Percentiles rank a stretch among this genome's conserved stretches.
phyloP scores from a whole-genome alignment of 176 grass and related monocot genomes.

The Phragmites australis region DNA sequence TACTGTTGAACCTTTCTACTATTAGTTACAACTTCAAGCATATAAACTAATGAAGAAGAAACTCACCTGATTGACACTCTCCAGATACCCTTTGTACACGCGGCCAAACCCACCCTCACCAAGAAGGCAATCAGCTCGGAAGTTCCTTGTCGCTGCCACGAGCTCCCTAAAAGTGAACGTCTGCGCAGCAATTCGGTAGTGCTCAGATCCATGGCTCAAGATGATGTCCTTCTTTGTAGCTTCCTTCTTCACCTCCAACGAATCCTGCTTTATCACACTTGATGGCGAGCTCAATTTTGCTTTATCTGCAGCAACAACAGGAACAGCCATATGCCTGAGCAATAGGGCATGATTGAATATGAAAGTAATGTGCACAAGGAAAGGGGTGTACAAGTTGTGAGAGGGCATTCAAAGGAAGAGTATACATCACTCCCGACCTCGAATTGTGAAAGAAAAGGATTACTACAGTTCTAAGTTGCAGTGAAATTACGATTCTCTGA shows the following conservation, averaged over 20 bases:
- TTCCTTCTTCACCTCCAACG: constrained; percentile 39
- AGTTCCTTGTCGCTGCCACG: constrained; percentile 59
- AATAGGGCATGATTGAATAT: no score
- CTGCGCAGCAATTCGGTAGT: constrained; percentile 60
- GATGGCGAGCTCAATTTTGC: constrained; percentile 15
- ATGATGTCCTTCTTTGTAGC: constrained; percentile 28
- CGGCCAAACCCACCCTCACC: constrained; percentile 80
- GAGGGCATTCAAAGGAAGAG: neutral
- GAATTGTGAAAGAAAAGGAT: neutral
- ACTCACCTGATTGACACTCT: constrained; percentile 63
- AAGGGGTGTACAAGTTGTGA: no score
- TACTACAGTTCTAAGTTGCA: neutral
- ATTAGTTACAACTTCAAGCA: neutral
- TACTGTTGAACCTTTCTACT: neutral
- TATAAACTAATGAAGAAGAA: neutral
- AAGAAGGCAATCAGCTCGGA: constrained; percentile 69
- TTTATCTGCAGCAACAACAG: constrained; percentile 38
- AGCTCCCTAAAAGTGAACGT: constrained; percentile 75
- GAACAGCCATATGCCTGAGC: neutral
- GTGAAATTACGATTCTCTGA: neutral
- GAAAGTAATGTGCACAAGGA: neutral
- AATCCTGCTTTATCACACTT: constrained; percentile 42
- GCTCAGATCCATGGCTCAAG: constrained; percentile 33
- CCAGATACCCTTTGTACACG: constrained; percentile 71
- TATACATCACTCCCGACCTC: neutral